phyloP scores from a whole-genome alignment of 306 rosid genomes.

The Corylus avellana region DNA sequence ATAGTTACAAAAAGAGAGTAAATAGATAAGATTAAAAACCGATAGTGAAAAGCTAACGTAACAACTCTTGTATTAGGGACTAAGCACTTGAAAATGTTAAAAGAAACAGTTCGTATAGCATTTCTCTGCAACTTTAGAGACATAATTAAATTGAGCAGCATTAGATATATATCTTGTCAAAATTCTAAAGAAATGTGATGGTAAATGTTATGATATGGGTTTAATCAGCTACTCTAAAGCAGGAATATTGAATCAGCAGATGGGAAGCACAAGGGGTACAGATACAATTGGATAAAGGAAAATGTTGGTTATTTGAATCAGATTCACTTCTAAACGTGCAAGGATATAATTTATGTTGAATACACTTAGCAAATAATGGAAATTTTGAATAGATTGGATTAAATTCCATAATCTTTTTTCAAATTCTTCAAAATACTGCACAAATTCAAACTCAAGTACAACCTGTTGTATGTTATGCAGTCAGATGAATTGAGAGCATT shows the following conservation, averaged over 20 bases:
- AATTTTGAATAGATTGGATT: too few species aligned
- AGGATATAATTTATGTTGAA: too few species aligned
- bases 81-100: too few species aligned
- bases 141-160: too few species aligned
- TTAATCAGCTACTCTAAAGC: background rate
- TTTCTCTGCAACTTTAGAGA: background rate
- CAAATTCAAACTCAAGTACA: background rate
- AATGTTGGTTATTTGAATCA: background rate
- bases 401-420: too few species aligned
- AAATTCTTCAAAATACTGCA: too few species aligned
- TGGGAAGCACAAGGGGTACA: background rate
- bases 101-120: background rate
- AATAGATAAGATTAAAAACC: too few species aligned
- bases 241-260: background rate
- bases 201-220: background rate
- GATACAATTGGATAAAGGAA: background rate
- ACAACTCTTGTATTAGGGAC: too few species aligned
- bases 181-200: background rate
- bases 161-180: too few species aligned
- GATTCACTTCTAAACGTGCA: background rate
- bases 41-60: too few species aligned
- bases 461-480: background rate
- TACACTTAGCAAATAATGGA: too few species aligned
- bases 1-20: too few species aligned
- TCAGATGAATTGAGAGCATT: background rate